Evolutionary conservation across 2,329 filamentous ascomycete genomes (phyloP).

Genomic region (Ophiostoma sp.): DNA sequence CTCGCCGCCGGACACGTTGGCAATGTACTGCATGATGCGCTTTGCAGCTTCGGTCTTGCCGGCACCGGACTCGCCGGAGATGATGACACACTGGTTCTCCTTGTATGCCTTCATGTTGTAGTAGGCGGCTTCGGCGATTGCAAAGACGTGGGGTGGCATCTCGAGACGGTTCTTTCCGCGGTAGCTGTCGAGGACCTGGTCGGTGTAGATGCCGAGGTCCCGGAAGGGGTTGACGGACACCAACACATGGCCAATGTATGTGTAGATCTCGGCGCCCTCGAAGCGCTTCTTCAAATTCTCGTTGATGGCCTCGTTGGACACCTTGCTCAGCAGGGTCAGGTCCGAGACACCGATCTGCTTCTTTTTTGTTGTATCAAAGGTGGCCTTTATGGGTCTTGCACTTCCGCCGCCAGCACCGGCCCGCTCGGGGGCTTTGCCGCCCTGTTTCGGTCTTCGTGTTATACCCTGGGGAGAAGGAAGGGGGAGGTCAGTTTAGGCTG

Average conservation of each 20-base stretch:
- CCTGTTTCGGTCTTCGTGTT: constrained; percentile 46
- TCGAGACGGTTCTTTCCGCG: constrained; percentile 95
- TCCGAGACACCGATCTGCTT: constrained; percentile 99
- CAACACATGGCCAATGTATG: constrained; percentile 98
- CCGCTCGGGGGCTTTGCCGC: constrained; percentile 38
- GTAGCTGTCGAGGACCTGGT: constrained; percentile 87
- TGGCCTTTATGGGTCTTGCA: constrained; percentile 84
- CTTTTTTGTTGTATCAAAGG: constrained; percentile 95
- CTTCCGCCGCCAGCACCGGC: constrained; percentile 39
- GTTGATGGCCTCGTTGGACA: constrained; percentile 98
- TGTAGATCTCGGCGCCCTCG: constrained; percentile 96
- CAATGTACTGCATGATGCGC: constrained; percentile 99
- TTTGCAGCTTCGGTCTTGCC: constrained; percentile 98
- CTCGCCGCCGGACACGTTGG: constrained; percentile 74
- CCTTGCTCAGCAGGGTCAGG: constrained; percentile 94
- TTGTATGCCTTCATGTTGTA: constrained; percentile 99
- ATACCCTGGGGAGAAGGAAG: constrained; percentile 38
- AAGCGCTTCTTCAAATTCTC: constrained; percentile 98
- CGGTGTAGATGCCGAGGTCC: constrained; percentile 96
- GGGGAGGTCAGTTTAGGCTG: no score
- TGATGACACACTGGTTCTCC: constrained; percentile 98
- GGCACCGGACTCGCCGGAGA: constrained; percentile 95
- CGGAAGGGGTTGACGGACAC: constrained; percentile 98
- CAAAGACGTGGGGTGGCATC: constrained; percentile 92
- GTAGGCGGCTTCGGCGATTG: constrained; percentile 91